These are phyloP conservation scores for Barnettozyma salicaria DNA, from an alignment of 805 yeast species.

Conservation along the genomic window DNA sequence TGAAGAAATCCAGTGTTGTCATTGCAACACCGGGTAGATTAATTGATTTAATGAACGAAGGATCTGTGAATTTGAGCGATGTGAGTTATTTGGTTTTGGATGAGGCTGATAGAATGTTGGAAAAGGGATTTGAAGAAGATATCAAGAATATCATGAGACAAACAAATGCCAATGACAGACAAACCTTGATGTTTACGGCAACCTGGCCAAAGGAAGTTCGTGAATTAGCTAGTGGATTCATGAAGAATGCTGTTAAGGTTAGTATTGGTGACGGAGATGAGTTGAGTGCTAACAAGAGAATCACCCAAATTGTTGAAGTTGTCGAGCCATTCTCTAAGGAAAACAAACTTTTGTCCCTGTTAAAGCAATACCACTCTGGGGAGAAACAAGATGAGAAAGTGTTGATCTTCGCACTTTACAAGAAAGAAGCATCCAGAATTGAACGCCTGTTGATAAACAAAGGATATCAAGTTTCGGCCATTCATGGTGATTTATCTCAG, in stretches of 20 bases:
- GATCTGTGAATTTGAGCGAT: slow-evolving; percentile 60
- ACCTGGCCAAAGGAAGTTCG: slow-evolving; percentile 99
- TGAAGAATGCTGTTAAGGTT: slow-evolving; percentile 82
- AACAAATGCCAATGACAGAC: slow-evolving; percentile 52
- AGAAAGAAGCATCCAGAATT: slow-evolving; percentile 91
- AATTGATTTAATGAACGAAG: slow-evolving; percentile 84
- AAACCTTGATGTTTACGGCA: slow-evolving; percentile 98
- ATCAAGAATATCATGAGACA: slow-evolving; percentile 74
- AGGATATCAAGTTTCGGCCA: slow-evolving; percentile 82
- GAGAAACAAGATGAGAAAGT: slow-evolving; percentile 69
- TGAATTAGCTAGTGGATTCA: slow-evolving; percentile 78
- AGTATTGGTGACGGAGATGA: slow-evolving; percentile 94
- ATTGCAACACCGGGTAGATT: slow-evolving; percentile 99
- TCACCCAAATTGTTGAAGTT: slow-evolving; percentile 90
- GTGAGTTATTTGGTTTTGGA: slow-evolving; percentile 83
- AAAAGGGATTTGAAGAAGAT: slow-evolving; percentile 97
- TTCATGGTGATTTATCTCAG: slow-evolving; percentile 94
- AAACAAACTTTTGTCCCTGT: slow-evolving; percentile 59
- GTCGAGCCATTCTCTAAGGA: slow-evolving; percentile 79
- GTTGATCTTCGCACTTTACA: slow-evolving; percentile 87
- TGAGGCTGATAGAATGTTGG: slow-evolving; percentile 98
- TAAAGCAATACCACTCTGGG: slow-evolving; percentile 70
- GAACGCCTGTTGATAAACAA: slow-evolving; percentile 68
- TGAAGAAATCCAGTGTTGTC: slow-evolving; percentile 66
- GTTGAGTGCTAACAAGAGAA: slow-evolving; percentile 88